Evolutionary conservation across 1,139 yeast genomes (phyloP), one percentile per base, ranked within the genome.

Genomic region (Lodderomyces pseudojiufengensis): DNA sequence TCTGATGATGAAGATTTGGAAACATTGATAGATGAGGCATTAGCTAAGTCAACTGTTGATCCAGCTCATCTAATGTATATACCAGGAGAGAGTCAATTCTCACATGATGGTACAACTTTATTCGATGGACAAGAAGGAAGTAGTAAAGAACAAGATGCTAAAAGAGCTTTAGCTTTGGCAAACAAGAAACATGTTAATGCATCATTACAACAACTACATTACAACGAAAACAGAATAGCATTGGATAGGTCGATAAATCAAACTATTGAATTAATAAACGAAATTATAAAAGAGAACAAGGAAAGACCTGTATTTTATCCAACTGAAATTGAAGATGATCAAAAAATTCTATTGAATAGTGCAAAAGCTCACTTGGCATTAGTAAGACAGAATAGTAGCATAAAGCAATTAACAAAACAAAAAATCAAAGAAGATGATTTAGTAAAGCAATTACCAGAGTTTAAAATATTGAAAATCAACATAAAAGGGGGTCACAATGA

Each of bases 241-340:
- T 63, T 86, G 40, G 84, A 80, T 40, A 61, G 83, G 36, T 69
- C 82, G 12, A 82, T 86, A 40, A 66, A 76, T 40, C 68, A 75
- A 25, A 77, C 84, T 1, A 60, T 71, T 20, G 72, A 70, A 24
- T 57, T 83, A 39, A 58, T 85, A 35, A 57, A 61, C 22, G 81
- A 80, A 23, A 59, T 85, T 22, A 69, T 72, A 30, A 57, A 54
- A 3, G 84, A 80, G 46, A 83, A 83, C 50, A 63, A 60, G 31
- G 61, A 63, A 26, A 61, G 86, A 41, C 87, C 88, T 1, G 71
- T 84, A 3, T 80, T 75, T 48, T 84, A 80, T 49, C 94, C 94
- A 0, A 62, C 77, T 1, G 60, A 58, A 20, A 48, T 54, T 11
- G 59, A 55, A 32, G 67, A 65, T 26, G 59, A 64, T 5, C 48